Evolutionary conservation across 1,284 basidiomycete species (phyloP).

Genomic region (Rhodotorula sp.): DNA sequence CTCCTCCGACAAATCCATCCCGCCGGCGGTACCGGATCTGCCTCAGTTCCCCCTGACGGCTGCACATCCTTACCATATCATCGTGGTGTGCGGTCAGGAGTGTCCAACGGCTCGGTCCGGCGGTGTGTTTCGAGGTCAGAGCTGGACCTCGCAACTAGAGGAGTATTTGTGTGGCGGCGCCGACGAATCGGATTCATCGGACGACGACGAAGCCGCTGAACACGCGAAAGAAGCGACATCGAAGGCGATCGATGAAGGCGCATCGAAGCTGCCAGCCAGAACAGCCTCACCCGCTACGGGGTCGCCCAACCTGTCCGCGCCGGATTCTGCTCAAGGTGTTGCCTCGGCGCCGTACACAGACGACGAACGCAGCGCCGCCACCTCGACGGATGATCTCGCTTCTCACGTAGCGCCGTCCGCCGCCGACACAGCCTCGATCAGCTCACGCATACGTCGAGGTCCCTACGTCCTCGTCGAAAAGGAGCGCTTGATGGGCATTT

Average conservation of each 20-base stretch:
- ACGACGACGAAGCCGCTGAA: constrained; percentile 1
- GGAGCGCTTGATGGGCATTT: constrained; percentile 84
- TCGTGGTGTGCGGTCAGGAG: constrained; percentile 43
- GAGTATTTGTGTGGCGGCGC: constrained; percentile 48
- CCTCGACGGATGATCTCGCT: not conserved
- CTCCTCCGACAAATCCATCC: not conserved
- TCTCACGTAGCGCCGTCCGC: not conserved
- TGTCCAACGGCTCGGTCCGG: constrained; percentile 27
- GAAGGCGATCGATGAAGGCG: not conserved
- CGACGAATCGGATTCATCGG: constrained; percentile 12
- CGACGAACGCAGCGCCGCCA: not conserved
- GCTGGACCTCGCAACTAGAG: constrained; percentile 50
- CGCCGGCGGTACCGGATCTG: constrained; percentile 10
- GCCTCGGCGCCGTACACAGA: not conserved
- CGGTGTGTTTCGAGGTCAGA: constrained; percentile 11
- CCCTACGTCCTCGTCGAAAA: constrained; percentile 78
- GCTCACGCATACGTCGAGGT: constrained; percentile 1
- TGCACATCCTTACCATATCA: constrained; percentile 41
- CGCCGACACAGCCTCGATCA: not conserved
- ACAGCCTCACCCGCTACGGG: not conserved
- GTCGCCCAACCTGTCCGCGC: not conserved
- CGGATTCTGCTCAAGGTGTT: not conserved
- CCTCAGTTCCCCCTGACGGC: constrained; percentile 24
- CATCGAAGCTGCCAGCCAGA: not conserved
- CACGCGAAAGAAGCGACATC: not conserved